A percentile compares a stretch with the other conserved stretches of the same genome.
Conservation (phyloP, 768 basidiomycete species). For the Asterophora parasitica region DNA sequence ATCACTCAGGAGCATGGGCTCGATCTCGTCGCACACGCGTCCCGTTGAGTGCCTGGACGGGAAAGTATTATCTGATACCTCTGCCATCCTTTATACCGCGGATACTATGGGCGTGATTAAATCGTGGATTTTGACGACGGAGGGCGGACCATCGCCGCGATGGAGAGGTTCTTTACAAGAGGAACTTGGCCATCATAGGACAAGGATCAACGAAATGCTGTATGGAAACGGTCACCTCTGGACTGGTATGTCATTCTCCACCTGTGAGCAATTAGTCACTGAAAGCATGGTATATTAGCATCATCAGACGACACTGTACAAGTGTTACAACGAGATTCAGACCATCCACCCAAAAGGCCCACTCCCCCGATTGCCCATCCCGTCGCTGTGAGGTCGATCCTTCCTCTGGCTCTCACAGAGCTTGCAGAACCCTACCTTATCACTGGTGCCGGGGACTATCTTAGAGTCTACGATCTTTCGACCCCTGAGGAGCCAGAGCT, state of each 20-base stretch:
- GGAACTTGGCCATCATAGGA: constrained; percentile 72
- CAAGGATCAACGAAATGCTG: constrained; percentile 71
- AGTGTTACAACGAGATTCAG: constrained; percentile 43
- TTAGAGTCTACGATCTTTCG: constrained; percentile 79
- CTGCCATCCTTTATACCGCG: constrained; percentile 66
- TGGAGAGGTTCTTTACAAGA: constrained; percentile 49
- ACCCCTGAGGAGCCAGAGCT: constrained; percentile 62
- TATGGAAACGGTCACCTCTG: constrained; percentile 73
- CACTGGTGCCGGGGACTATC: constrained; percentile 79
- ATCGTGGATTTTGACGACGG: constrained; percentile 65
- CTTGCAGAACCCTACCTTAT: constrained; percentile 72
- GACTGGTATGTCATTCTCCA: constrained; percentile 57
- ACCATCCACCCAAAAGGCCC: constrained; percentile 26
- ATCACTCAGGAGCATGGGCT: constrained; percentile 52
- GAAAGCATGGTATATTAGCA: constrained; percentile 39
- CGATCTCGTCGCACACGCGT: constrained; percentile 79
- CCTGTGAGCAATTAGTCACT: neutral
- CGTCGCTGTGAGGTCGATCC: constrained; percentile 63
- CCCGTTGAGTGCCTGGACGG: constrained; percentile 80
- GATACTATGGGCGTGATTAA: constrained; percentile 93
- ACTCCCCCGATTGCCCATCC: constrained; percentile 56
- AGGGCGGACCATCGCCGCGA: constrained; percentile 30
- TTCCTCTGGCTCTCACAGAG: constrained; percentile 60
- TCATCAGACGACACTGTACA: constrained; percentile 87
- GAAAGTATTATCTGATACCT: constrained; percentile 37